Conservation (phyloP, 2,329 filamentous ascomycete species). For the Calonectria naviculata region DNA sequence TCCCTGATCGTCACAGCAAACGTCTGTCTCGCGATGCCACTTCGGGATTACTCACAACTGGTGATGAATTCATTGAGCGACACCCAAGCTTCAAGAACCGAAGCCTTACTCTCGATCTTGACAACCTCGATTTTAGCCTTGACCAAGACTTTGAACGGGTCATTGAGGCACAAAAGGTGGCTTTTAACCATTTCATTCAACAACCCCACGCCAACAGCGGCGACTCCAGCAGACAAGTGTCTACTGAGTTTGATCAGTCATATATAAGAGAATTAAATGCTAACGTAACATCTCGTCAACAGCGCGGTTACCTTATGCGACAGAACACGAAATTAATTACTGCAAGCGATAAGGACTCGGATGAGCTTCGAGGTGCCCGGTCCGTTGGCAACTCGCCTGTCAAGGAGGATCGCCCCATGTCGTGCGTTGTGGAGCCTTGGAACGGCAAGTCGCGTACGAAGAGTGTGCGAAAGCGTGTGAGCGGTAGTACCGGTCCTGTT, state of each 20-base stretch:
- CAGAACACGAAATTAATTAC: conserved; percentile 98
- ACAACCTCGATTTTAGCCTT: conserved; percentile 86
- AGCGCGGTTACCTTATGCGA: conserved; percentile 98
- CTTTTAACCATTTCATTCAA: conserved; percentile 36
- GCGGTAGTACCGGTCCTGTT: conserved; percentile 66
- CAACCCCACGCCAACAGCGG: conserved; percentile 33
- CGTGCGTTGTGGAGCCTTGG: conserved; percentile 98
- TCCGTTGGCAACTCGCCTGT: conserved; percentile 76
- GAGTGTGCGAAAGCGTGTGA: conserved; percentile 66
- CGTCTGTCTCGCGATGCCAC: conserved; percentile 63
- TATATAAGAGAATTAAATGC: conserved; percentile 55
- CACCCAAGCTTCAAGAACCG: conserved; percentile 83
- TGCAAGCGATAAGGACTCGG: conserved; percentile 80
- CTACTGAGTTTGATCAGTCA: conserved; percentile 38
- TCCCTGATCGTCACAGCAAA: conserved; percentile 70
- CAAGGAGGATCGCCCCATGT: conserved; percentile 85
- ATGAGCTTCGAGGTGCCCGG: conserved; percentile 65
- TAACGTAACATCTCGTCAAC: conserved; percentile 73
- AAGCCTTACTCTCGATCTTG: conserved; percentile 84
- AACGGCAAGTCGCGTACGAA: conserved; percentile 80
- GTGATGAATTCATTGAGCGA: conserved; percentile 64
- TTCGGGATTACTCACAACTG: conserved; percentile 47
- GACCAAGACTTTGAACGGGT: conserved; percentile 95
- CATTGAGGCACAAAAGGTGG: conserved; percentile 96
- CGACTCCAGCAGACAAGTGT: conserved; percentile 58